Conservation (phyloP, 768 basidiomycete genomes). For the Termitomyces sp. region DNA sequence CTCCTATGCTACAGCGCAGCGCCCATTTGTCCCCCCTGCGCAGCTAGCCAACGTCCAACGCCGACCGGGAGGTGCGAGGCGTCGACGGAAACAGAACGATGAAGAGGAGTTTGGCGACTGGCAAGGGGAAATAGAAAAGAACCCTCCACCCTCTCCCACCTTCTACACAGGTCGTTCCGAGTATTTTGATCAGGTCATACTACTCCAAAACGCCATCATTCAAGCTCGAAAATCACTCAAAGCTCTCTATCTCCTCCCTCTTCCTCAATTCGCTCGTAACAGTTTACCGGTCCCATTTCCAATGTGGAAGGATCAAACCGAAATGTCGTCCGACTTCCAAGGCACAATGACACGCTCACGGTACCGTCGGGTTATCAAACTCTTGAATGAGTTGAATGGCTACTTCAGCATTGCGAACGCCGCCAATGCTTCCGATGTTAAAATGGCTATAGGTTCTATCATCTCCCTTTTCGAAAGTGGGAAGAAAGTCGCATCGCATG, state of each 20-base stretch:
- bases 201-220: conserved; percentile 62
- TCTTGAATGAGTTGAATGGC: conserved; percentile 66
- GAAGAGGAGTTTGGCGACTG: conserved; percentile 14
- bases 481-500: conserved; percentile 46
- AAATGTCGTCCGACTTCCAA: conserved; percentile 55
- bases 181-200: conserved; percentile 69
- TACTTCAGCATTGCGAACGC: conserved; percentile 56
- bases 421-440: conserved; percentile 57
- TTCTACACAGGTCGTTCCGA: conserved; percentile 81
- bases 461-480: conserved; percentile 64
- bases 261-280: conserved; percentile 66
- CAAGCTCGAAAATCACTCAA: conserved; percentile 58
- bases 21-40: conserved; percentile 33
- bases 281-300: conserved; percentile 55
- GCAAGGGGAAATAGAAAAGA: conserved; percentile 16
- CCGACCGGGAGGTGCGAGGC: conserved; percentile 10
- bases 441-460: conserved; percentile 44
- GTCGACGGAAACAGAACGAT: conserved; percentile 12
- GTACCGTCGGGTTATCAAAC: conserved; percentile 58
- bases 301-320: conserved; percentile 66
- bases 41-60: conserved; percentile 20
- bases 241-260: conserved; percentile 67
- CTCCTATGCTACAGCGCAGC: conserved; percentile 17
- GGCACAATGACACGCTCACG: conserved; percentile 63
- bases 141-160: conserved; percentile 60